Evolutionary conservation across 306 rosid species (phyloP).

Genomic region (Geum urbanum): DNA sequence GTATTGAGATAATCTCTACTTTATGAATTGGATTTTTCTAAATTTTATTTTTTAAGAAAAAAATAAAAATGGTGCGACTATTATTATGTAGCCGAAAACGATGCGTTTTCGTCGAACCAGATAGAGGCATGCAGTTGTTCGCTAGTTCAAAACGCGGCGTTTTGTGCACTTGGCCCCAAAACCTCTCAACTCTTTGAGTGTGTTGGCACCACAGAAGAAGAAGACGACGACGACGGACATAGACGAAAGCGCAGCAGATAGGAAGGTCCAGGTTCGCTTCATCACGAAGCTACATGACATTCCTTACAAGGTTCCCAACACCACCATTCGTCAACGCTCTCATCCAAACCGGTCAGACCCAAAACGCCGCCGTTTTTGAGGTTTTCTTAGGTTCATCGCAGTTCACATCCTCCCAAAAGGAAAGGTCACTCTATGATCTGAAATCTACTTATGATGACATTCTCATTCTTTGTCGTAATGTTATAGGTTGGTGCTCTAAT

Average conservation of each 20-base stretch:
- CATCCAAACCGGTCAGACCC: conserved; percentile 41
- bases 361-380: too few relatives aligned
- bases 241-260: conserved; percentile 40
- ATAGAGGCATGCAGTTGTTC: too few relatives aligned
- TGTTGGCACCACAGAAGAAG: neutral
- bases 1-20: too few relatives aligned
- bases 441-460: neutral
- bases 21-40: too few relatives aligned
- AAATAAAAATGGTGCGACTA: too few relatives aligned
- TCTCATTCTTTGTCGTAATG: neutral
- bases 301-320: conserved; percentile 43
- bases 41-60: too few relatives aligned
- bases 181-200: neutral
- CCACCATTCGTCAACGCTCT: conserved; percentile 67
- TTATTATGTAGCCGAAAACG: neutral
- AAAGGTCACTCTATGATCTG: neutral
- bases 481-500: neutral
- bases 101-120: neutral
- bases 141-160: too few relatives aligned
- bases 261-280: conserved; percentile 71
- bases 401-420: neutral
- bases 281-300: conserved; percentile 50
- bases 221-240: conserved; percentile 25
- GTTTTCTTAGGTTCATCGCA: neutral
- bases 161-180: too few relatives aligned